phyloP scores from a whole-genome alignment of 2,329 filamentous ascomycete species.

The Fonsecaea nubica region DNA sequence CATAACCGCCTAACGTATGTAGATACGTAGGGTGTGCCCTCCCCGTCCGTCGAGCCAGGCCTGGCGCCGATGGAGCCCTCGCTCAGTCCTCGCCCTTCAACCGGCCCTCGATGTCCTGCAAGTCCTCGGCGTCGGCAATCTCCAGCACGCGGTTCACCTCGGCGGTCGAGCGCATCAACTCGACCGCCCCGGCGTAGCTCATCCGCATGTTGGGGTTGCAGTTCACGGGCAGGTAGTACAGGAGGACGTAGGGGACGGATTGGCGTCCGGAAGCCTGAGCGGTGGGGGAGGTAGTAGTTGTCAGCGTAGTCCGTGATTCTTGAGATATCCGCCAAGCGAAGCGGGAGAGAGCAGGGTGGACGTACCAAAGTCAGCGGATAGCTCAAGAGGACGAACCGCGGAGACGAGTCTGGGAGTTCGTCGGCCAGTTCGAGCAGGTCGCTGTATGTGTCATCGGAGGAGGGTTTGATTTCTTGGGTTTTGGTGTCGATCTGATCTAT shows the following conservation, averaged over 20 bases:
- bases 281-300: neutral
- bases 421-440: slow-evolving; percentile 81
- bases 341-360: slow-evolving; percentile 14
- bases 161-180: slow-evolving; percentile 90
- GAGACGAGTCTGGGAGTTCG: slow-evolving; percentile 89
- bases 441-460: slow-evolving; percentile 80
- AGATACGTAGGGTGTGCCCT: neutral
- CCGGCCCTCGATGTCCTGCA: slow-evolving; percentile 79
- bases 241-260: slow-evolving; percentile 88
- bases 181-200: slow-evolving; percentile 95
- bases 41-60: neutral
- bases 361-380: slow-evolving; percentile 85
- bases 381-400: slow-evolving; percentile 86
- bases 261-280: slow-evolving; percentile 77
- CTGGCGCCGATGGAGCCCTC: neutral
- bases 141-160: slow-evolving; percentile 90
- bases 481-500: slow-evolving; percentile 80
- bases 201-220: slow-evolving; percentile 87
- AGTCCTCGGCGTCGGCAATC: slow-evolving; percentile 77
- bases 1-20: neutral
- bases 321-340: neutral
- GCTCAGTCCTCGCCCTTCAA: slow-evolving; percentile 53
- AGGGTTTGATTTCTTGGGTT: slow-evolving; percentile 85
- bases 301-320: neutral
- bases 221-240: slow-evolving; percentile 93